phyloP scores from a whole-genome alignment of 257 asterid genomes.

The Primulina tabacum region DNA sequence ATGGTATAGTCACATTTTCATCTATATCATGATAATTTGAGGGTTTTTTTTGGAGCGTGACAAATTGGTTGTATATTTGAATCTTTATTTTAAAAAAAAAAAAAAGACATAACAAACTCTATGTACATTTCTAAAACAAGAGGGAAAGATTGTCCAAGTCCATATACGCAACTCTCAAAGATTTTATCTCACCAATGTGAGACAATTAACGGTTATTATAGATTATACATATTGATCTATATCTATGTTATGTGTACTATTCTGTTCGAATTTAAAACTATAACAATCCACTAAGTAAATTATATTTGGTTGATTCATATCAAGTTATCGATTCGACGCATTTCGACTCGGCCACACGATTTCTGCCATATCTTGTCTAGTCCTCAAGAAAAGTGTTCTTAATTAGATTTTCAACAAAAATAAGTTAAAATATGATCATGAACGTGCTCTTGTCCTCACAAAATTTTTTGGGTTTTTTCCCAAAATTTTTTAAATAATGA shows the following conservation, averaged over 20 bases:
- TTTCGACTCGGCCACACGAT: constrained; percentile 29
- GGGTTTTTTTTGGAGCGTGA: neutral
- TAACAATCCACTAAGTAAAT: no score
- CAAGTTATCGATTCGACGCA: no score
- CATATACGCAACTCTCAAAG: no score
- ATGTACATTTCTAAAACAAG: no score
- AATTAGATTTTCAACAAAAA: constrained; percentile 9
- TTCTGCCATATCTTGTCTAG: constrained; percentile 35
- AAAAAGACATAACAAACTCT: neutral
- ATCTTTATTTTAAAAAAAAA: neutral
- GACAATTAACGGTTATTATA: no score
- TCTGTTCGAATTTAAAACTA: neutral
- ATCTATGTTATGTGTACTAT: no score
- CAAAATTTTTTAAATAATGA: constrained; percentile 25
- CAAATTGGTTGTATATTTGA: neutral
- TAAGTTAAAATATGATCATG: constrained; percentile 17
- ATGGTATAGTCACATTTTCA: neutral
- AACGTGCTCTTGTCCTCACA: constrained; percentile 23
- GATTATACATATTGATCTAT: no score
- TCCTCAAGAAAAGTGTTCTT: constrained; percentile 20
- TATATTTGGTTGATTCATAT: no score
- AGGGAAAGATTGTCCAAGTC: no score
- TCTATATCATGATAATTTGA: neutral
- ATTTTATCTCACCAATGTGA: no score
- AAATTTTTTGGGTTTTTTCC: neutral